phyloP scores from a whole-genome alignment of 805 yeast species.

The Metschnikowia koreensis region DNA sequence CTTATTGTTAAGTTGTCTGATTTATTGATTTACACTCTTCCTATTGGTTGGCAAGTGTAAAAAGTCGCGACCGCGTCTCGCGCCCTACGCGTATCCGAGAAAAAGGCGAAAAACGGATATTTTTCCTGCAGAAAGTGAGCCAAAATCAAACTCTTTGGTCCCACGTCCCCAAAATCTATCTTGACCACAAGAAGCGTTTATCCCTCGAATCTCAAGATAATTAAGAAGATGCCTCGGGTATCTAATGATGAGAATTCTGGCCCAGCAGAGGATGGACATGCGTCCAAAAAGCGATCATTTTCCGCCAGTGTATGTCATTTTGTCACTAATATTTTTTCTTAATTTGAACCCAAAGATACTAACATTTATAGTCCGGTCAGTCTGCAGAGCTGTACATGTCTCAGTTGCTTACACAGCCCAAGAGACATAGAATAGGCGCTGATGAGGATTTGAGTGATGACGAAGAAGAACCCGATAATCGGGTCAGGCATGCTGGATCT shows the following conservation, averaged over 20 bases:
- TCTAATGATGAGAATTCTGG: not conserved
- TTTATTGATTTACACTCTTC: not conserved
- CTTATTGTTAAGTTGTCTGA: too few relatives aligned
- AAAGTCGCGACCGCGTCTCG: not conserved
- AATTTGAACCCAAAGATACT: not conserved
- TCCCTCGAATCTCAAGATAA: not conserved
- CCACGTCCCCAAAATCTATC: not conserved
- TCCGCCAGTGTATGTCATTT: slow-evolving; percentile 11
- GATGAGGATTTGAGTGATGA: slow-evolving; percentile 19
- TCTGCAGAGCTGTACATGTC: slow-evolving; percentile 22
- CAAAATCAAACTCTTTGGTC: not conserved
- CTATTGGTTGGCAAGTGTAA: not conserved
- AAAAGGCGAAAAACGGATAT: not conserved
- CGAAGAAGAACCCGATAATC: slow-evolving; percentile 18
- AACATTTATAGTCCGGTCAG: slow-evolving; percentile 16
- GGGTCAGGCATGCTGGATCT: slow-evolving; percentile 54
- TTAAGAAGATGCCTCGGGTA: slow-evolving; percentile 2
- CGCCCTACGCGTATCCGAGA: not conserved
- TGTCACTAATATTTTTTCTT: not conserved
- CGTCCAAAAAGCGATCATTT: slow-evolving; percentile 4
- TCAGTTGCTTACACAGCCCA: slow-evolving; percentile 16
- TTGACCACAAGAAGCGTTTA: not conserved
- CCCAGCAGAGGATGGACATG: not conserved
- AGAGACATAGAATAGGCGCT: slow-evolving; percentile 9
- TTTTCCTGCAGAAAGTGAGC: not conserved